A percentile compares a stretch with the other conserved stretches of the same genome.
phyloP scores from a whole-genome alignment of 345 rosid species.

The Syzygium oleosum region DNA sequence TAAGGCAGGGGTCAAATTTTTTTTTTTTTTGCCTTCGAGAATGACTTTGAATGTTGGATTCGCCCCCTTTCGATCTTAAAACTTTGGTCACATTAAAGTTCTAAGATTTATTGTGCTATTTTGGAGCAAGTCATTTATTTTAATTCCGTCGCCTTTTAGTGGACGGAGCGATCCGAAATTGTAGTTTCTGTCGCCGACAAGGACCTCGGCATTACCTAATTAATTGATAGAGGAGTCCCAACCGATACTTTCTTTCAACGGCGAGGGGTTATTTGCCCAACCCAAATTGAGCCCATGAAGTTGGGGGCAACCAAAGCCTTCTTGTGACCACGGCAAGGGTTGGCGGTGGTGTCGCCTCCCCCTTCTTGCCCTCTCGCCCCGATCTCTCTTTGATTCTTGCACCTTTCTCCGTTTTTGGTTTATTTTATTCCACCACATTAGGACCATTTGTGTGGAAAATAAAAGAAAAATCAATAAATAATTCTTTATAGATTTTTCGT shows the following conservation, averaged over 20 bases:
- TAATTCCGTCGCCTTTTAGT: background rate
- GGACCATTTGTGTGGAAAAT: too few relatives aligned
- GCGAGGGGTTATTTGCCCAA: background rate
- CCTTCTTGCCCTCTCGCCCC: too few relatives aligned
- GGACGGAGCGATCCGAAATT: background rate
- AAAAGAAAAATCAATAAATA: too few relatives aligned
- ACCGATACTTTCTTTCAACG: rapidly evolving
- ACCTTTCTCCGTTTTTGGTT: too few relatives aligned
- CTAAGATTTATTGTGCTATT: background rate
- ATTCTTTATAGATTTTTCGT: too few relatives aligned
- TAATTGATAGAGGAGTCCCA: too few relatives aligned
- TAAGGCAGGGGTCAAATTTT: background rate
- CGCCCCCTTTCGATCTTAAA: background rate
- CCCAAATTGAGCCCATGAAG: background rate
- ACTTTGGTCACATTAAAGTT: background rate
- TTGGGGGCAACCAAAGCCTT: rapidly evolving
- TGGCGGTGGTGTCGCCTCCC: rapidly evolving
- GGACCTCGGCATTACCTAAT: background rate
- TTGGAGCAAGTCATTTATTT: background rate
- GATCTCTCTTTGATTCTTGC: too few relatives aligned
- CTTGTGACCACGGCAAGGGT: background rate
- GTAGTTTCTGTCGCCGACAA: too few relatives aligned
- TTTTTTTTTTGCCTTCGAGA: background rate
- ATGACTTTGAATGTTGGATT: background rate
- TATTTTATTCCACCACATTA: rapidly evolving